Base-by-base conservation (phyloP, 805 yeast genomes). In the Blastobotrys robertii region DNA sequence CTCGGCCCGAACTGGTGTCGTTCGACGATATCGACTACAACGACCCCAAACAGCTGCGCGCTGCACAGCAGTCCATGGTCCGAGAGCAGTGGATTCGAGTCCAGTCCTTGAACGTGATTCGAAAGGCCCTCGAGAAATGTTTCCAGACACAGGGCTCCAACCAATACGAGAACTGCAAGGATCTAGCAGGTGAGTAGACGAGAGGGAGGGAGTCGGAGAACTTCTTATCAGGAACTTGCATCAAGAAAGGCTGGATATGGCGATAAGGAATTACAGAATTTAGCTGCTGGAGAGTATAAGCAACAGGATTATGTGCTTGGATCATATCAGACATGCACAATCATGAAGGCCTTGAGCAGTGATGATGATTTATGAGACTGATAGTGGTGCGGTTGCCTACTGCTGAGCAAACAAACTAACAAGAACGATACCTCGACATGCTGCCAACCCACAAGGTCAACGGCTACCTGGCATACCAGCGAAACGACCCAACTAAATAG, bases 381-480 rank as follows among this genome's bases (percentile, higher is more conserved):
- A n/a, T n/a, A n/a, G n/a, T n/a, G n/a, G n/a, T n/a, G n/a, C 12
- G 36, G 15, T 8, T 15, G 8, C 16, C 15, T 34, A 29, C 16
- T 13, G n/a, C n/a, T n/a, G n/a, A n/a, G n/a, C n/a, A n/a, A n/a
- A n/a, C n/a, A n/a, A n/a, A n/a, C 13, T 29, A 33, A 34, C 12
- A 30, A 57, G 69, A 64, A 53, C 57, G 68, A 49, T 84, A 84
- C 62, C 66, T 84, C 68, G 83, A 80, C 54, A 70, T 84, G 83
- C 68, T 84, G 44, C 88, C 85, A 44, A 64, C 72, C 40, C 74
- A 81, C 52, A 74, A 77, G 52, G 72, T 81, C 47, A 73, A 76
- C 52, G 94, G 94, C 36, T 83, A 72, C 65, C 67, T 79, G 58
- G 90, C 86, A n/a, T 83, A 84, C 67, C 94, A 84, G 68, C 81